Evolutionary conservation across 1,284 basidiomycete species (phyloP).

Genomic region (Peniophora sp.): DNA sequence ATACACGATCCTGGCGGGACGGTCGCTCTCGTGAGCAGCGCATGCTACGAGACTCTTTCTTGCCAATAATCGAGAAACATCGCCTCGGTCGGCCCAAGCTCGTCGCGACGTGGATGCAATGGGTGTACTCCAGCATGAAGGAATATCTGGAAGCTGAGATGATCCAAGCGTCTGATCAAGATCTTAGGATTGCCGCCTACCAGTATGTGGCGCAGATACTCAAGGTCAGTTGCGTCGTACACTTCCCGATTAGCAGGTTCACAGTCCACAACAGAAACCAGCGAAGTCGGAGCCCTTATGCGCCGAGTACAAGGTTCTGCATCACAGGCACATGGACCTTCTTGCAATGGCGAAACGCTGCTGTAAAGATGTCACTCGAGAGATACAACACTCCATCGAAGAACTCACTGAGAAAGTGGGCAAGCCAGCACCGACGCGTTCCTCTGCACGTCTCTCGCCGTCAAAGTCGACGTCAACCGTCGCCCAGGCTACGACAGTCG

Average conservation of each 20-base stretch:
- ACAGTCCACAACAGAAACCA: slow-evolving; percentile 2
- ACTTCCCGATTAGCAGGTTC: neutral
- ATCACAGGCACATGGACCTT: neutral
- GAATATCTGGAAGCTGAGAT: slow-evolving; percentile 4
- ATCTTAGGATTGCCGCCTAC: slow-evolving; percentile 7
- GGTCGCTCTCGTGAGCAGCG: neutral
- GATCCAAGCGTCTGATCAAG: slow-evolving; percentile 1
- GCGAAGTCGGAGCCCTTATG: neutral
- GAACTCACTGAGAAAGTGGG: neutral
- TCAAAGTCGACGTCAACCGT: neutral
- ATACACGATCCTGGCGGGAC: neutral
- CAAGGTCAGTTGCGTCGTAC: slow-evolving; percentile 7
- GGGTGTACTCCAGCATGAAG: slow-evolving; percentile 12
- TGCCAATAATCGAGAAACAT: slow-evolving; percentile 8
- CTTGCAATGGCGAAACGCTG: neutral
- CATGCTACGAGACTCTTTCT: slow-evolving; percentile 7
- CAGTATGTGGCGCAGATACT: slow-evolving; percentile 9
- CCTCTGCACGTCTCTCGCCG: neutral
- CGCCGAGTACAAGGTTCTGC: neutral
- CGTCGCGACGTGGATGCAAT: slow-evolving; percentile 15
- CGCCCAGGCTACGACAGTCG: slow-evolving; percentile 1
- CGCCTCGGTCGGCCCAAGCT: slow-evolving; percentile 10
- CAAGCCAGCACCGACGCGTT: neutral
- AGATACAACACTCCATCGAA: neutral
- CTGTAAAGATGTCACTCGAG: neutral